Percentiles rank a stretch among this genome's conserved stretches.
phyloP scores from a whole-genome alignment of 192 early-diverging fungal species.

The Backusella psychrophila region DNA sequence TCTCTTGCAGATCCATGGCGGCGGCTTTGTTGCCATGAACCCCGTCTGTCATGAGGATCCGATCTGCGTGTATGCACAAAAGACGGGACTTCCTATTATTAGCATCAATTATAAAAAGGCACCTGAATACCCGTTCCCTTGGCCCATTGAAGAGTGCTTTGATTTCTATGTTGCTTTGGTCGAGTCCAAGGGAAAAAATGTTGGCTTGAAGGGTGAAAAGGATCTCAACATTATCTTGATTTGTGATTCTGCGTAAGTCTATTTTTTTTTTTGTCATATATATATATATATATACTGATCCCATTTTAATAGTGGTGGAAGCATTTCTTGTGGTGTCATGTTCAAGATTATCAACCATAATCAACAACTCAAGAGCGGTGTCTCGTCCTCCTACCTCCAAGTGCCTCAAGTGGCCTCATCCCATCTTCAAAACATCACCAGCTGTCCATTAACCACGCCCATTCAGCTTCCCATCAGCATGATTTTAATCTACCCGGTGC shows the following conservation, averaged over 20 bases:
- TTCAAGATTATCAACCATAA: slow-evolving; percentile 70
- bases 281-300: background rate
- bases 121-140: slow-evolving; percentile 93
- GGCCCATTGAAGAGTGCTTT: slow-evolving; percentile 87
- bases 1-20: slow-evolving; percentile 71
- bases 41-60: slow-evolving; percentile 89
- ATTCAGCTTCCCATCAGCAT: slow-evolving; percentile 73
- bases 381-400: background rate
- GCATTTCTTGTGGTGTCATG: slow-evolving; percentile 72
- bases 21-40: slow-evolving; percentile 91
- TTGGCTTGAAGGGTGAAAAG: slow-evolving; percentile 69
- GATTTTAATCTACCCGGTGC: slow-evolving; percentile 83
- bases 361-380: slow-evolving; percentile 29
- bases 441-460: background rate
- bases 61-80: slow-evolving; percentile 72
- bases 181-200: slow-evolving; percentile 69
- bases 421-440: background rate
- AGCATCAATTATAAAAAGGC: slow-evolving; percentile 93
- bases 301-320: slow-evolving; percentile 68
- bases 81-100: slow-evolving; percentile 68
- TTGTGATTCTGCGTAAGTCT: slow-evolving; percentile 91
- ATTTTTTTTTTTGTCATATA: slow-evolving; percentile 9
- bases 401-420: background rate
- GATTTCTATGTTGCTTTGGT: slow-evolving; percentile 78
- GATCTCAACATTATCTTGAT: slow-evolving; percentile 75